phyloP scores from a whole-genome alignment of 176 grass and related monocot genomes.

The Cocos nucifera region DNA sequence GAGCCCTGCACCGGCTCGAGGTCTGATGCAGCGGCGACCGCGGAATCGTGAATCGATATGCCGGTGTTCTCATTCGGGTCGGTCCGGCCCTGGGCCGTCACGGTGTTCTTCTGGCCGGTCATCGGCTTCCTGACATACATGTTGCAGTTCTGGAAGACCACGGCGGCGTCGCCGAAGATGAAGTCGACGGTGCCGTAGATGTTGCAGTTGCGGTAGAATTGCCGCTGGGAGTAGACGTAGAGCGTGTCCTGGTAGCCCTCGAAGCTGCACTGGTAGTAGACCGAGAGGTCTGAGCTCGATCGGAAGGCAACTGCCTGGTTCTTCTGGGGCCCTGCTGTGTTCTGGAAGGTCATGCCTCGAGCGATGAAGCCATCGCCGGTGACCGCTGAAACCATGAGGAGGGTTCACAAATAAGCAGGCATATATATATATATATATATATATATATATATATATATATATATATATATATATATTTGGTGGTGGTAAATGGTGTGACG shows the following conservation, averaged over 20 bases:
- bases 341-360: constrained; percentile 52
- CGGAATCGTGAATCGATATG: constrained; percentile 44
- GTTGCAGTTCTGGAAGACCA: constrained; percentile 51
- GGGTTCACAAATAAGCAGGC: no score
- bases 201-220: constrained; percentile 53
- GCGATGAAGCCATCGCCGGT: constrained; percentile 46
- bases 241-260: constrained; percentile 55
- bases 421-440: no score
- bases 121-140: constrained; percentile 37
- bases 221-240: constrained; percentile 37
- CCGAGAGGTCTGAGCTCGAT: constrained; percentile 36
- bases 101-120: constrained; percentile 36
- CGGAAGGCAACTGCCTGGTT: constrained; percentile 56
- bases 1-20: constrained; percentile 4
- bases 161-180: constrained; percentile 62
- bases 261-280: constrained; percentile 43
- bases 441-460: no score
- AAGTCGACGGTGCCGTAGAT: constrained; percentile 61
- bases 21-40: constrained; percentile 27
- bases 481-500: no score
- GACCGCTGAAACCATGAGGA: constrained; percentile 20
- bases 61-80: constrained; percentile 41
- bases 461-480: no score
- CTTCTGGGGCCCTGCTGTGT: constrained; percentile 41
- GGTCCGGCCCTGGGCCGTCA: constrained; percentile 47